Evolutionary conservation across 768 basidiomycete genomes (phyloP).

Genomic region (Suillus tomentosus): DNA sequence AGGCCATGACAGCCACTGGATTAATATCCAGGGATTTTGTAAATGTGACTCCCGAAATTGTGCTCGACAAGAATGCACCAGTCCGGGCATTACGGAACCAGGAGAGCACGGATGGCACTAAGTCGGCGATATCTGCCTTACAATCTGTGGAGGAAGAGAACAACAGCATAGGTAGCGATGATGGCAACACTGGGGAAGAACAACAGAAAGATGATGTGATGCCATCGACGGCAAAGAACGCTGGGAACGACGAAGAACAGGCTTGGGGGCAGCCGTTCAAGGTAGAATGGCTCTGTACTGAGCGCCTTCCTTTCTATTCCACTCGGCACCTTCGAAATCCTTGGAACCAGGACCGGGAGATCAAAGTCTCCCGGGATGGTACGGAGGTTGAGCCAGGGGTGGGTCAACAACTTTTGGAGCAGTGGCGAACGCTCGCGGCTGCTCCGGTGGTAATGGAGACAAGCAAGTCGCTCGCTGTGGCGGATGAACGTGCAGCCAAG

Average conservation of each 20-base stretch:
- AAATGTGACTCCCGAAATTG: slow-evolving; percentile 29
- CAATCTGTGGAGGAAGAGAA: slow-evolving; percentile 29
- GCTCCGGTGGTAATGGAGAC: slow-evolving; percentile 13
- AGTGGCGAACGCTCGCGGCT: slow-evolving; percentile 54
- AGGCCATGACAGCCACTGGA: slow-evolving; percentile 8
- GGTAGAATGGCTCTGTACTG: slow-evolving; percentile 79
- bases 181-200: slow-evolving; percentile 24
- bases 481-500: slow-evolving; percentile 13
- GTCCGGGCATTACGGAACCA: slow-evolving; percentile 31
- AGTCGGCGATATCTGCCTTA: slow-evolving; percentile 15
- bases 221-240: slow-evolving; percentile 5
- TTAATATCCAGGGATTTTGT: background rate
- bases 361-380: slow-evolving; percentile 86
- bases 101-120: slow-evolving; percentile 22
- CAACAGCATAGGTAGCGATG: slow-evolving; percentile 6
- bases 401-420: slow-evolving; percentile 66
- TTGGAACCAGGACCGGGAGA: slow-evolving; percentile 86
- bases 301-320: slow-evolving; percentile 70
- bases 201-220: slow-evolving; percentile 21
- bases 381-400: slow-evolving; percentile 87
- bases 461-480: slow-evolving; percentile 3
- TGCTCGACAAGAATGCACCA: slow-evolving; percentile 45
- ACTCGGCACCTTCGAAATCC: slow-evolving; percentile 85
- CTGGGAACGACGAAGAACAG: slow-evolving; percentile 19
- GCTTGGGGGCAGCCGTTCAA: slow-evolving; percentile 81